Evolutionary conservation across 75 land plant species (phyloP), one percentile per base, ranked within the genome.

Genomic region (Pinus tabuliformis): DNA sequence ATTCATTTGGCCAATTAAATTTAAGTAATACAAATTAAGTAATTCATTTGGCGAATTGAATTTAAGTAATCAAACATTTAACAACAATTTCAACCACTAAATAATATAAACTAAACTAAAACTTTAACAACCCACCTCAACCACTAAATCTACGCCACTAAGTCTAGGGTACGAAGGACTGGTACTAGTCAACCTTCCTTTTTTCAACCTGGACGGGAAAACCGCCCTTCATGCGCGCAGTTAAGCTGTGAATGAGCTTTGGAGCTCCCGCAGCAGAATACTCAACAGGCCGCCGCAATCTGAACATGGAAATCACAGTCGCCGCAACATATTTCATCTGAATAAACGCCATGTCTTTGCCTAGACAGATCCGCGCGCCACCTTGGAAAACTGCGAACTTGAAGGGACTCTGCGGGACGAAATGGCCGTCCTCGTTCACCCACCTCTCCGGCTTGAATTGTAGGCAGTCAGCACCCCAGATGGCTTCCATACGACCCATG

Each of bases 281-380:
- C 4, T 45, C 54, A 4, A 42, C 52, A 22, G 72, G 24, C 18
- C 52, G 45, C 36, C 22, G 45, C 14, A 68, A n/a, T 39, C 22
- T 20, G 72, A 68, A 68, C 1, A 42, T 60, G 17, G 49, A 20
- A 42, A 86, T 13, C 3, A 86, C 20, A 3, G 87, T 61, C 22
- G 81, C 73, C 0, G 87, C 86, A 7, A 80, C 78, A 4, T 74
- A 57, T 61, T 86, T 86, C 86, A 86, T 83, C 45, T 75, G 82
- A 20, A 86, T 30, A 58, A 73, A 83, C 14, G 87, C 87, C 70
- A 84, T 49, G 57, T 84, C 87, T 76, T 86, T 86, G 7, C 84
- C 84, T 17, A 83, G 56, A 62, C 82, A 83, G 28, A 75, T 59
- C 14, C 85, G 60, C 36, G 83, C 60, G 3, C 85, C 83, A 18